phyloP scores from a whole-genome alignment of 164 flowering plant species.

The Vitis cinerea region DNA sequence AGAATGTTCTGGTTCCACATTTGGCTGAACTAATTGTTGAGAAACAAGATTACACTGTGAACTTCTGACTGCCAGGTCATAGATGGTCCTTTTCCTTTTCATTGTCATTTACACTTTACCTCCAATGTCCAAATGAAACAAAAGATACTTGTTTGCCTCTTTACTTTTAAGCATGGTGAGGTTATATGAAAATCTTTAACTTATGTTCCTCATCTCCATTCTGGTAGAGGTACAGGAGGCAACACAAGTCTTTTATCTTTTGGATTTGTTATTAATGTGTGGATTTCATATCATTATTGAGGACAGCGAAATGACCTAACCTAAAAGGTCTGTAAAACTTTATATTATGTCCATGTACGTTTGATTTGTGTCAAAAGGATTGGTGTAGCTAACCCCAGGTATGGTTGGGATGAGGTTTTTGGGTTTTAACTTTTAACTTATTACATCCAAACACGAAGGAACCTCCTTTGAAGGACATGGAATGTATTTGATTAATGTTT shows the following conservation, averaged over 20 bases:
- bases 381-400: no score
- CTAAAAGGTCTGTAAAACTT: neutral
- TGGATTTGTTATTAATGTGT: neutral
- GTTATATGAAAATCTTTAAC: neutral
- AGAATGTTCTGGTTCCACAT: conserved; percentile 13
- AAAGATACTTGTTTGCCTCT: neutral
- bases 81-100: neutral
- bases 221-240: neutral
- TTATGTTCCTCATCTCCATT: neutral
- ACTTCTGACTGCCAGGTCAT: neutral
- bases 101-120: no score
- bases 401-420: no score
- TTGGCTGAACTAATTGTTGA: conserved; percentile 5
- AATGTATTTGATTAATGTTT: no score
- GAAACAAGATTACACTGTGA: conserved; percentile 1
- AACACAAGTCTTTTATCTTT: neutral
- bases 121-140: neutral
- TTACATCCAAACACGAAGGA: no score
- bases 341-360: neutral
- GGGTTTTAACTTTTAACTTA: no score
- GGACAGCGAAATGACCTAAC: neutral
- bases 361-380: no score
- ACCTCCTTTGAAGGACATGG: no score
- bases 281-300: neutral
- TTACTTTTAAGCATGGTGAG: neutral